Conservation (phyloP, 2,329 filamentous ascomycete genomes). For the Cercospora sesami region DNA sequence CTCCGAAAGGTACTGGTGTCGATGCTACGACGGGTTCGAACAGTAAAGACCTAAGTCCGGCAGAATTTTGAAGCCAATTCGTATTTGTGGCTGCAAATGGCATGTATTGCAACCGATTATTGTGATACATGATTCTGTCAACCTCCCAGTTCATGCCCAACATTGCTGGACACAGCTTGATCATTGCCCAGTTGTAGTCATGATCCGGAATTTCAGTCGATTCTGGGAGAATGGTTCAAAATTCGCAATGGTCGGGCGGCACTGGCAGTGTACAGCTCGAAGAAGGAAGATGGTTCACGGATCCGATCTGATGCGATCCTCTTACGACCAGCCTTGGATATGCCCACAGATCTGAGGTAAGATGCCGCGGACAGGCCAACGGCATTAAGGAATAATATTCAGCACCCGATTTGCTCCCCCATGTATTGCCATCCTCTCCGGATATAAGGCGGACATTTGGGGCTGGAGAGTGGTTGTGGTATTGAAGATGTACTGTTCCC, state of each 20-base stretch:
- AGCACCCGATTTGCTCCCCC: background rate
- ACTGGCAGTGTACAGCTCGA: no score
- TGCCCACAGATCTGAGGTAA: no score
- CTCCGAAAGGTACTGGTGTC: background rate
- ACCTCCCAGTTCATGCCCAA: no score
- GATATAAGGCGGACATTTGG: background rate
- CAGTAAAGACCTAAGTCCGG: background rate
- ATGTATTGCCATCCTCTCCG: background rate
- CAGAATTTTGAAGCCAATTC: background rate
- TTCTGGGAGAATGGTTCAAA: no score
- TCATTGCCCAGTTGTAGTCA: no score
- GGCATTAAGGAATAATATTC: background rate
- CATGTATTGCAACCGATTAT: background rate
- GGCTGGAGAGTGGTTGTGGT: background rate
- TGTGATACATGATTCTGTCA: no score
- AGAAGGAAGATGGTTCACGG: no score
- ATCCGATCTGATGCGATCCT: no score
- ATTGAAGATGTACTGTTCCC: background rate
- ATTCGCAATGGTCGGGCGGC: no score
- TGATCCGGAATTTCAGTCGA: no score
- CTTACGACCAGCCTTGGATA: no score
- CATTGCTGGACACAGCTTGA: no score
- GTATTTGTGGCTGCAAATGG: background rate
- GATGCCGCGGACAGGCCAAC: background rate
- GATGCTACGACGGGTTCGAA: background rate